phyloP scores from a whole-genome alignment of 2,329 filamentous ascomycete genomes.

The Hymenotorrendiella dingleyae region DNA sequence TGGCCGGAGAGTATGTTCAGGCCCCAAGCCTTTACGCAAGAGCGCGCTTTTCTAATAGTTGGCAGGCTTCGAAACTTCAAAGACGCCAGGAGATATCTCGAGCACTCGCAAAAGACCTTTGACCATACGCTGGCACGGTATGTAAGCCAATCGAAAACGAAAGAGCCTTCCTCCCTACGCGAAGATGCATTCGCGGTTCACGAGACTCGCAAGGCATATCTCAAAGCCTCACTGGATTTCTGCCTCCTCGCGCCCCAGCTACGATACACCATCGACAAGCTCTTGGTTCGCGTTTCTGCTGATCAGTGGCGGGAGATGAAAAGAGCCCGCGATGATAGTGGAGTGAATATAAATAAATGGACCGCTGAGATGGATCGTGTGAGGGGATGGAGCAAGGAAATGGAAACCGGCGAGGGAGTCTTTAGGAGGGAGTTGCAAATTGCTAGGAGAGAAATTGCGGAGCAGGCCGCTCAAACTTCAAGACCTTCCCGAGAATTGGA shows the following conservation, averaged over 20 bases:
- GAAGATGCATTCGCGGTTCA: conserved; percentile 96
- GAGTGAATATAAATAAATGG: conserved; percentile 58
- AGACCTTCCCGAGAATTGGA: conserved; percentile 89
- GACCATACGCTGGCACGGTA: conserved; percentile 79
- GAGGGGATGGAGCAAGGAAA: conserved; percentile 86
- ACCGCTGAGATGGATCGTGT: conserved; percentile 83
- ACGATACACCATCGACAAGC: conserved; percentile 74
- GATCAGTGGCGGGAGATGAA: conserved; percentile 89
- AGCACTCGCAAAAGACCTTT: conserved; percentile 75
- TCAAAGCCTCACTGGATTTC: conserved; percentile 91
- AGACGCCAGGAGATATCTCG: conserved; percentile 70
- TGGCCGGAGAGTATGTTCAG: conserved; percentile 55
- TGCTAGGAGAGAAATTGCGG: conserved; percentile 77
- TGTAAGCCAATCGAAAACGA: conserved; percentile 79
- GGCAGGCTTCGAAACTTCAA: conserved; percentile 68
- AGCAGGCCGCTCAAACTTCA: conserved; percentile 61
- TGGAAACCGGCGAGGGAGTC: conserved; percentile 80
- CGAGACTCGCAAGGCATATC: conserved; percentile 83
- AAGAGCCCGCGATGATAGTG: conserved; percentile 58
- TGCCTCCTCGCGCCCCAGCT: conserved; percentile 83
- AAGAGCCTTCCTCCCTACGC: conserved; percentile 82
- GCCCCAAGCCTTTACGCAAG: background rate
- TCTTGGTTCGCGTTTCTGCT: conserved; percentile 76
- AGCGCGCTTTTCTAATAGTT: background rate
- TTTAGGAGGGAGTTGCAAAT: conserved; percentile 77